Conservation (phyloP, 768 basidiomycete genomes). For the Hygrocybe coccinea region DNA sequence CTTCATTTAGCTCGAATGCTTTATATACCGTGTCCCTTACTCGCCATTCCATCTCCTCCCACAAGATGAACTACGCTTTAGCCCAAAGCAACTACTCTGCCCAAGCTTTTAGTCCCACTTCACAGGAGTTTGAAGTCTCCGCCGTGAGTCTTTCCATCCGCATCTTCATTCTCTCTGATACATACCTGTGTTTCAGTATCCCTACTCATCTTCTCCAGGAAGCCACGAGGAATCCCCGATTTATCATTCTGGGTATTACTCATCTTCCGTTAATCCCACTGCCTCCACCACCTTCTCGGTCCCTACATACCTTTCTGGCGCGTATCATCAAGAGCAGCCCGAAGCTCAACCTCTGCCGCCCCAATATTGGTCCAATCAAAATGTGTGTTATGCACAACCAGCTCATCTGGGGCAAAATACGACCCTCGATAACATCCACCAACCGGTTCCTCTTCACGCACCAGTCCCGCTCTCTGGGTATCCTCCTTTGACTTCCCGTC, state of each 20-base stretch:
- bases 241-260: background rate
- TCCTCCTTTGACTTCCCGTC: constrained; percentile 12
- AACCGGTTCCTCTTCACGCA: constrained; percentile 25
- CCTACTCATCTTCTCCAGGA: background rate
- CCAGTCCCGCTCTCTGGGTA: constrained; percentile 24
- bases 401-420: constrained; percentile 3
- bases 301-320: constrained; percentile 38
- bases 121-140: background rate
- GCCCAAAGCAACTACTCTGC: background rate
- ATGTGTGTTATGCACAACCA: background rate
- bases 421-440: background rate
- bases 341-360: background rate
- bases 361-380: background rate
- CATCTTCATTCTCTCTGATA: background rate
- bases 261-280: constrained; percentile 21
- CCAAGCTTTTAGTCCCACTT: background rate
- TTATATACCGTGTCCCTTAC: background rate
- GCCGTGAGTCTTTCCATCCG: background rate
- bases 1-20: background rate
- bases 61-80: background rate
- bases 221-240: background rate
- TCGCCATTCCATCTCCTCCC: background rate
- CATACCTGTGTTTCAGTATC: background rate
- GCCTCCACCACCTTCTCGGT: constrained; percentile 20
- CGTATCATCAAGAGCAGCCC: constrained; percentile 22